phyloP scores from a whole-genome alignment of 176 grass and related monocot species.

The Bolboschoenus planiculmis region DNA sequence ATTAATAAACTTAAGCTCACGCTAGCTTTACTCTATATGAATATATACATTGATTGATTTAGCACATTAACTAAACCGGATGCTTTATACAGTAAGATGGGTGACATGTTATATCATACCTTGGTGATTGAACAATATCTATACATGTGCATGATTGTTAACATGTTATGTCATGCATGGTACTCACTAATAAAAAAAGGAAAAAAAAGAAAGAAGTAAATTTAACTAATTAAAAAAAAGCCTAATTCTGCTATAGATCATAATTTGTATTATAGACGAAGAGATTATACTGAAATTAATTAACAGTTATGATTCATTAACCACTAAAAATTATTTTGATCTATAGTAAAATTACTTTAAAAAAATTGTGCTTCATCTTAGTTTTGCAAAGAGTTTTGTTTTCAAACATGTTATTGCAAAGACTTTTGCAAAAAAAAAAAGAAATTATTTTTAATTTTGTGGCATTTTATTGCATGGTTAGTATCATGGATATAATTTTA shows the following conservation, averaged over 20 bases:
- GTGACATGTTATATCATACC: background rate
- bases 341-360: background rate
- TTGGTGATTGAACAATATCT: background rate
- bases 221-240: background rate
- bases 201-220: background rate
- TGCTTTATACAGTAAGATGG: background rate
- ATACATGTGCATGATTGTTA: background rate
- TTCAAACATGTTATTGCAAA: background rate
- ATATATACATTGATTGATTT: background rate
- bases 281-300: no score
- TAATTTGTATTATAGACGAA: no score
- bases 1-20: no score
- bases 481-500: background rate
- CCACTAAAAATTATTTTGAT: no score
- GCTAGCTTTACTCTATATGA: no score
- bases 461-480: background rate
- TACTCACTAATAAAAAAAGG: background rate
- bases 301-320: no score
- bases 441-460: background rate
- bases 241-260: no score
- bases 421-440: no score
- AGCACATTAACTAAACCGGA: no score
- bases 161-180: background rate
- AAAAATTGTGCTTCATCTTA: background rate
- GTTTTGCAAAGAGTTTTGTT: background rate